These are phyloP conservation scores for Lasiosphaeris hirsuta DNA, from an alignment of 495 filamentous ascomycete genomes.

Conservation along the genomic window DNA sequence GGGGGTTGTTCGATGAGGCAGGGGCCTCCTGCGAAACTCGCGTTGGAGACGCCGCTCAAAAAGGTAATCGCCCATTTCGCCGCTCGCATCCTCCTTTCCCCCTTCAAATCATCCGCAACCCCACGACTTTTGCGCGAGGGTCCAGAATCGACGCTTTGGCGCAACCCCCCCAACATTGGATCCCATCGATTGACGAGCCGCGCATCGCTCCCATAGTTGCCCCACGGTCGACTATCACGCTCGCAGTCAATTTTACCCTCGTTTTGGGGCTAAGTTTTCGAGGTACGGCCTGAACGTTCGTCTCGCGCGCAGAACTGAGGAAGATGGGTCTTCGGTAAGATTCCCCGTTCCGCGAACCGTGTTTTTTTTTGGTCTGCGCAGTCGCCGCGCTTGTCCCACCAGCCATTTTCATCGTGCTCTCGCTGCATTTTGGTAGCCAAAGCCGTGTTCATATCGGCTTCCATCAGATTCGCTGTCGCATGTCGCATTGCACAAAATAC, in stretches of 20 bases:
- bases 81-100: conserved; percentile 20
- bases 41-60: conserved; percentile 17
- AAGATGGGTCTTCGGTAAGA: conserved; percentile 81
- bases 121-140: conserved; percentile 30
- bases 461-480: conserved; percentile 5
- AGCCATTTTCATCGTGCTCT: conserved; percentile 15
- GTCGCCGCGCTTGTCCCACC: conserved; percentile 18
- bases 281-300: conserved; percentile 1
- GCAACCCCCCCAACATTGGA: conserved; percentile 25
- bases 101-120: conserved; percentile 29
- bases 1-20: not conserved
- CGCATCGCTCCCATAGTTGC: conserved; percentile 20
- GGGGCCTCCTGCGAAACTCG: conserved; percentile 6
- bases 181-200: conserved; percentile 30
- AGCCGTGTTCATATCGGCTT: conserved; percentile 2
- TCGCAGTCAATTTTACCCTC: conserved; percentile 22
- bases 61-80: conserved; percentile 24
- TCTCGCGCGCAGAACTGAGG: conserved; percentile 8
- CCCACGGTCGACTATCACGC: conserved; percentile 12
- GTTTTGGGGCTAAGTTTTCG: not conserved
- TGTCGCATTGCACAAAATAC: not conserved
- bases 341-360: not conserved
- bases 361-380: conserved; percentile 24
- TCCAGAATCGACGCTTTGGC: conserved; percentile 25
- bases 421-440: not conserved